Percentiles rank a stretch among this genome's conserved stretches.
Conservation (phyloP, 495 filamentous ascomycete genomes). For the Tirmania nivea region DNA sequence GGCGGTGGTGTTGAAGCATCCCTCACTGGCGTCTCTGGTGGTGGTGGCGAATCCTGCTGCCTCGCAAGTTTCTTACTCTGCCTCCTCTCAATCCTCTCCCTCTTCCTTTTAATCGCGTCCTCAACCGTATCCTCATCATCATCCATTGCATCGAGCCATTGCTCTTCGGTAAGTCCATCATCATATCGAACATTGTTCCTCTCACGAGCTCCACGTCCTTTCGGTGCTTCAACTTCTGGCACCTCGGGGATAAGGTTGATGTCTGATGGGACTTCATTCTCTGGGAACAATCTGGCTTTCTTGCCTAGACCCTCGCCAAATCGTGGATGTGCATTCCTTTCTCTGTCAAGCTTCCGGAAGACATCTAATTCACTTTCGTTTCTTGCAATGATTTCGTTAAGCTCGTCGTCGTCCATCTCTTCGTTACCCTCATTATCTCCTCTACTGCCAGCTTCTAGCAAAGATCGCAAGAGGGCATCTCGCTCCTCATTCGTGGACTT, state of each 20-base stretch:
- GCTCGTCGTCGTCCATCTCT: slow-evolving; percentile 92
- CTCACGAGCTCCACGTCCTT: slow-evolving; percentile 82
- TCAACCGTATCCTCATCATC: slow-evolving; percentile 88
- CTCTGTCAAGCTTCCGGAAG: slow-evolving; percentile 61
- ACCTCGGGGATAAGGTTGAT: slow-evolving; percentile 43
- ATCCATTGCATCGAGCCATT: slow-evolving; percentile 62
- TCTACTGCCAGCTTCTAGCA: slow-evolving; percentile 73
- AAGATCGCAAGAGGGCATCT: slow-evolving; percentile 78
- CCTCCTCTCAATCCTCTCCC: slow-evolving; percentile 63
- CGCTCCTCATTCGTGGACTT: slow-evolving; percentile 97
- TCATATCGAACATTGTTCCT: slow-evolving; percentile 86
- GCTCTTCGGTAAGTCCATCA: slow-evolving; percentile 92
- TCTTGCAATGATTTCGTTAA: slow-evolving; percentile 72
- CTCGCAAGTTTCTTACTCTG: slow-evolving; percentile 32
- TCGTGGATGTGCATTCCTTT: slow-evolving; percentile 35
- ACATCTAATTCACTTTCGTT: slow-evolving; percentile 45
- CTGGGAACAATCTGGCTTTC: slow-evolving; percentile 63
- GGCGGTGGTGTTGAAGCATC: slow-evolving; percentile 25
- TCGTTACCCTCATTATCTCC: slow-evolving; percentile 51
- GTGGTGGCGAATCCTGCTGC: slow-evolving; percentile 12
- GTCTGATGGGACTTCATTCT: slow-evolving; percentile 62
- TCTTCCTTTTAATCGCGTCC: slow-evolving; percentile 73
- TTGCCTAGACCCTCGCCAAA: slow-evolving; percentile 48
- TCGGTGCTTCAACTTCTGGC: slow-evolving; percentile 46
- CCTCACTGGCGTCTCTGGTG: slow-evolving; percentile 9